These are phyloP conservation scores for Hydrangea macrophylla DNA, from an alignment of 148 eudicot species.

Conservation along the genomic window DNA sequence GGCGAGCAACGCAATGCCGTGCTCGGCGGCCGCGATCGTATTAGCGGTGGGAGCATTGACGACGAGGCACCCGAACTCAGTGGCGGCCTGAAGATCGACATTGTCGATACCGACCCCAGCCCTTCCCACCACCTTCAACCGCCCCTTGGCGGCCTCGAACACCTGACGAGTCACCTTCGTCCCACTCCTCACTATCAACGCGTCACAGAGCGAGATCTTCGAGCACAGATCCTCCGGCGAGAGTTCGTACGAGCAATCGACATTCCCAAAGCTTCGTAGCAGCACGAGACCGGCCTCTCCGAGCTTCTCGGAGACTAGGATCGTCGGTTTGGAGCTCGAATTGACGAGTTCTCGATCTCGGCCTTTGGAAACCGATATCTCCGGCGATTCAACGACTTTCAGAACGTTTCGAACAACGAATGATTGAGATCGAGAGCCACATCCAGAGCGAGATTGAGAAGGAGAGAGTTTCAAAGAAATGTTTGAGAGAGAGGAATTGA, in stretches of 20 bases:
- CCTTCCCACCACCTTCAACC: conserved; percentile 84
- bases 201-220: conserved; percentile 56
- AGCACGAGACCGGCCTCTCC: conserved; percentile 73
- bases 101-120: conserved; percentile 94
- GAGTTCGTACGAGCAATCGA: conserved; percentile 62
- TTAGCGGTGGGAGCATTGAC: conserved; percentile 93
- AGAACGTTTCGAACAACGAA: conserved; percentile 8
- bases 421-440: neutral
- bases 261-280: conserved; percentile 47
- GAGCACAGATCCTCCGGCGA: conserved; percentile 51
- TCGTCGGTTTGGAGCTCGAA: conserved; percentile 33
- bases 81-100: conserved; percentile 89
- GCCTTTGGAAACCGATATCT: conserved; percentile 6
- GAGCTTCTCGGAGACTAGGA: conserved; percentile 86
- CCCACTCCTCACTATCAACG: conserved; percentile 79
- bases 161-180: conserved; percentile 76
- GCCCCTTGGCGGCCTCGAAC: conserved; percentile 64
- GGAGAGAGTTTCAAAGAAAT: conserved; percentile 1
- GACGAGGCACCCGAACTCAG: conserved; percentile 75
- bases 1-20: conserved; percentile 77
- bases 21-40: conserved; percentile 93
- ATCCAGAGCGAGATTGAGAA: neutral
- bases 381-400: conserved; percentile 12
- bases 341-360: conserved; percentile 8
- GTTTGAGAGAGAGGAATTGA: neutral